phyloP scores from a whole-genome alignment of 768 basidiomycete genomes.

The Suillus tomentosus region DNA sequence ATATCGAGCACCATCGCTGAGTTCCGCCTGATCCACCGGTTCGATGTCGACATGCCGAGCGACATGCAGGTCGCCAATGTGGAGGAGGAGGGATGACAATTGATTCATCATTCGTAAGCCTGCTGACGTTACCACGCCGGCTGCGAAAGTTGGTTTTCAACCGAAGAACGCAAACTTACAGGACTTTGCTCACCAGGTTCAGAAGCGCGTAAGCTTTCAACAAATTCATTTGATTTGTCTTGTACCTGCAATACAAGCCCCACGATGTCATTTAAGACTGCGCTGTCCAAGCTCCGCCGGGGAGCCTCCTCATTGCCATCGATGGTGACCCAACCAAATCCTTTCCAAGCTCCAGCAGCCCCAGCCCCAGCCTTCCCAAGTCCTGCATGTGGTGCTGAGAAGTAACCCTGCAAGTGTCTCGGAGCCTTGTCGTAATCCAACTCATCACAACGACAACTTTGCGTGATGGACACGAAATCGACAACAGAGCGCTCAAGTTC shows the following conservation, averaged over 20 bases:
- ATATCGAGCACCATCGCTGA: conserved; percentile 40
- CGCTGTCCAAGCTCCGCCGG: conserved; percentile 26
- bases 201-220: conserved; percentile 22
- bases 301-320: conserved; percentile 37
- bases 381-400: conserved; percentile 40
- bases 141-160: conserved; percentile 15
- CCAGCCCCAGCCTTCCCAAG: conserved; percentile 51
- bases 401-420: conserved; percentile 40
- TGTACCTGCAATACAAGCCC: conserved; percentile 28
- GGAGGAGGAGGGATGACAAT: conserved; percentile 43
- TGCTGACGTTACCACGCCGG: conserved; percentile 24
- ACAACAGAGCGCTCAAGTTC: conserved; percentile 71
- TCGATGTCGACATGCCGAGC: conserved; percentile 56
- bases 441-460: conserved; percentile 36
- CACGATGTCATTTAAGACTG: conserved; percentile 38
- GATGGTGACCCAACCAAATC: conserved; percentile 50
- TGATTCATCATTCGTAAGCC: conserved; percentile 38
- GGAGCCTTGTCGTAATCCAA: conserved; percentile 22
- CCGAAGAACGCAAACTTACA: not conserved
- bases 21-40: conserved; percentile 34
- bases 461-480: conserved; percentile 68
- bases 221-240: conserved; percentile 27
- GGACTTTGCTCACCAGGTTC: conserved; percentile 21
- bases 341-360: conserved; percentile 52
- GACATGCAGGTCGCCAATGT: conserved; percentile 51